Conservation (phyloP, 1,284 basidiomycete genomes). For the Inonotus hispidus region DNA sequence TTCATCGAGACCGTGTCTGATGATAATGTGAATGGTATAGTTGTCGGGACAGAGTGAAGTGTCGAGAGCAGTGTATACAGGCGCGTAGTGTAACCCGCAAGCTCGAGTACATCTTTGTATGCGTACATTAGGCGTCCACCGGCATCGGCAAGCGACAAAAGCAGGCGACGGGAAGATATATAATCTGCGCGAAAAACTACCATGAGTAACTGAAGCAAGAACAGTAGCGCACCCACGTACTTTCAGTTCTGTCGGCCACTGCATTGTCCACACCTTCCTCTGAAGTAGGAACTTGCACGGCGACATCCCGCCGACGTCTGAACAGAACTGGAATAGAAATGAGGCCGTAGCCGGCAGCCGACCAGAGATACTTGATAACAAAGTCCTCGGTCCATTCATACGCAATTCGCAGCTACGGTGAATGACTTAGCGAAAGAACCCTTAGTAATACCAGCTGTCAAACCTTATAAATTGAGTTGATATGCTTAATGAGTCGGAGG, state of each 20-base stretch:
- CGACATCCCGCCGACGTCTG: slow-evolving; percentile 42
- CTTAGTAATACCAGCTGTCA: slow-evolving; percentile 15
- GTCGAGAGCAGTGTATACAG: slow-evolving; percentile 87
- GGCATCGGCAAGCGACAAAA: slow-evolving; percentile 91
- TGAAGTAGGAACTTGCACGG: slow-evolving; percentile 32
- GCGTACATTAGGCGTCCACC: slow-evolving; percentile 91
- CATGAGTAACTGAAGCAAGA: slow-evolving; percentile 14
- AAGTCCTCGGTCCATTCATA: slow-evolving; percentile 93
- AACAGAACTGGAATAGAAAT: slow-evolving; percentile 86
- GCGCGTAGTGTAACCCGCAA: slow-evolving; percentile 88
- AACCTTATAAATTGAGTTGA: slow-evolving; percentile 90
- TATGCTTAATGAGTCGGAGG: slow-evolving; percentile 76
- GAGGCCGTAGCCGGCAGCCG: slow-evolving; percentile 81
- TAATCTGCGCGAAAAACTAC: slow-evolving; percentile 55
- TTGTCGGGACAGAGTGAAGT: slow-evolving; percentile 65
- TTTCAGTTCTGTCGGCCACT: slow-evolving; percentile 58
- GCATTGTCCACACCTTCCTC: slow-evolving; percentile 27
- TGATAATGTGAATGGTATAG: slow-evolving; percentile 36
- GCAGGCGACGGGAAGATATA: slow-evolving; percentile 89
- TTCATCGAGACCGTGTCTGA: slow-evolving; percentile 49
- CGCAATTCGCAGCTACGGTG: slow-evolving; percentile 51
- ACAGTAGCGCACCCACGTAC: slow-evolving; percentile 33
- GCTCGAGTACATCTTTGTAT: slow-evolving; percentile 88
- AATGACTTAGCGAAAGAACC: neutral
- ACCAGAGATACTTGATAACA: slow-evolving; percentile 93